Evolutionary conservation across 2,329 filamentous ascomycete species (phyloP), one percentile per base, ranked within the genome.

Genomic region (Cordyceps cicadae): DNA sequence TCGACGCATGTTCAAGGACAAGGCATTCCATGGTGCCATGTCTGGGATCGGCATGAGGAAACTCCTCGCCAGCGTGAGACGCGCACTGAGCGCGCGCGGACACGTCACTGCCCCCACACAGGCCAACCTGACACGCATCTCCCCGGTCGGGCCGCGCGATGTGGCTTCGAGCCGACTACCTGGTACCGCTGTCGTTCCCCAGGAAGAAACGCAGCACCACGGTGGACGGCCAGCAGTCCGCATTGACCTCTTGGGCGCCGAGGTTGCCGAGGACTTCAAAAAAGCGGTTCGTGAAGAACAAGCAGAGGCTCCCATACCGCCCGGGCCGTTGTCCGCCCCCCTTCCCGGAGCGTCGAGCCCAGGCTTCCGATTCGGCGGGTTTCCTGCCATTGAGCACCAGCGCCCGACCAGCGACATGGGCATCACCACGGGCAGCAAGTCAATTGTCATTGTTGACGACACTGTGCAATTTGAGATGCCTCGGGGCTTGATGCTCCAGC

Each of bases 401-500:
- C 73, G 80, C 50, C 79, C 80, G 1, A 66, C 71, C 14, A 84
- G 81, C 63, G 81, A 85, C 62, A 77, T 77, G 66, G 82, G 74
- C 6, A 83, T 93, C 50, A 94, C 91, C 0, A 80, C 81, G 12
- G 89, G 90, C n/a, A 96, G 90, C 77, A 88, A 92, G 69, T 96
- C 91, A 0, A 95, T 96, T 65, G 81, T 96, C 60, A 95, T 96
- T 68, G 85, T 96, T 41, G 90, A 95, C 62, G 85, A 84, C 37
- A 87, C 86, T 0, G 66, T 80, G 17, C 75, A 79, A 0, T 74
- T 76, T 5, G 75, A 83, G 9, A 71, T 79, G n/a, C 73, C 79
- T 0, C 65, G 75, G 11, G 82, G 85, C 80, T 77, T 80, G 9
- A 81, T 78, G 9, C 76, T 76, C 39, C 76, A 78, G 21, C 68